These are phyloP conservation scores for Thuidium tamariscinum DNA, from an alignment of 225 moss, liverwort and hornwort species.

Conservation along the genomic window DNA sequence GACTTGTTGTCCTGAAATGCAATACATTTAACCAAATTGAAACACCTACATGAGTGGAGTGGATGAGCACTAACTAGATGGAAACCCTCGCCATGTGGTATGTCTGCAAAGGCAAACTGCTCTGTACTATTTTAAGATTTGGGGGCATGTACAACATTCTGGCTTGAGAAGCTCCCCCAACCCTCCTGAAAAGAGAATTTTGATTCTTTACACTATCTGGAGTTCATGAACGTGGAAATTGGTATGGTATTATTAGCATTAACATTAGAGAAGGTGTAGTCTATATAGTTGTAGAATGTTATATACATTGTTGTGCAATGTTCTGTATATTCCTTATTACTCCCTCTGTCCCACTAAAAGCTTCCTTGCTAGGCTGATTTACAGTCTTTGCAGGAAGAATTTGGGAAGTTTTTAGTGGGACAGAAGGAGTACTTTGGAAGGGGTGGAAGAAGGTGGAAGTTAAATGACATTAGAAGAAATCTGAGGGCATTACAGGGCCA, in stretches of 20 bases:
- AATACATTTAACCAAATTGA: not conserved
- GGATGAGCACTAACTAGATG: not conserved
- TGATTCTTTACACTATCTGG: not conserved
- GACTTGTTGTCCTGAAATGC: not conserved
- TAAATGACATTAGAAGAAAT: no score
- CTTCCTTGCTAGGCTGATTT: no score
- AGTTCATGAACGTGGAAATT: not conserved
- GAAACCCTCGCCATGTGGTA: not conserved
- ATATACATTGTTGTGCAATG: fast-evolving
- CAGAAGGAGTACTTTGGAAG: no score
- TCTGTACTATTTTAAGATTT: not conserved
- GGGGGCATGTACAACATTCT: not conserved
- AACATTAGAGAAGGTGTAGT: not conserved
- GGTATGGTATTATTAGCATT: not conserved
- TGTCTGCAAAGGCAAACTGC: fast-evolving
- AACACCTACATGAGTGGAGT: not conserved
- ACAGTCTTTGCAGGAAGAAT: no score
- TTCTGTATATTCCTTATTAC: not conserved
- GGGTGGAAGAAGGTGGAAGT: no score
- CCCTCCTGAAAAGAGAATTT: not conserved
- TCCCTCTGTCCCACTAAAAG: no score
- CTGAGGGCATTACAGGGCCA: no score
- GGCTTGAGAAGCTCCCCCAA: not conserved
- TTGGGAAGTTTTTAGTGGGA: no score
- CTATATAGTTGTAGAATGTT: not conserved